These are phyloP conservation scores for Primulina eburnea DNA, from an alignment of 257 asterid genomes.

Conservation along the genomic window DNA sequence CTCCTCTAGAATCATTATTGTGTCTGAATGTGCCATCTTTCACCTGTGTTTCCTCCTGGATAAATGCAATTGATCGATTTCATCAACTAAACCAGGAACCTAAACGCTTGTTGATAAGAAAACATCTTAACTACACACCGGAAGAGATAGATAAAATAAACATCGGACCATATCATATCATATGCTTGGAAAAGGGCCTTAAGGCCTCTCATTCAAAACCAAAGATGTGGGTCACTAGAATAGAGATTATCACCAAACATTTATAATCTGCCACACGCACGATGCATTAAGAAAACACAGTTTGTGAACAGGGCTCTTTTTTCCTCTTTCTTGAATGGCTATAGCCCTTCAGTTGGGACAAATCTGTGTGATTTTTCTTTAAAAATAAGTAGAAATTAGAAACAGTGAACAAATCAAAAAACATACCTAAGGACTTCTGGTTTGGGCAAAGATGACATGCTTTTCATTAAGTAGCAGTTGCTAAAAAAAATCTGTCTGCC, in stretches of 20 bases:
- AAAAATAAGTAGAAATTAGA: background rate
- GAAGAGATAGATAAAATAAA: background rate
- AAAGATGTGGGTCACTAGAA: background rate
- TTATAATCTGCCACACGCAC: background rate
- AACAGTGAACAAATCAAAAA: background rate
- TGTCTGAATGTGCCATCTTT: constrained; percentile 40
- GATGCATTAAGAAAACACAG: background rate
- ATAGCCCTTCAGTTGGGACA: background rate
- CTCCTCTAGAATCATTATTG: constrained; percentile 37
- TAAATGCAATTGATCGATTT: constrained; percentile 24
- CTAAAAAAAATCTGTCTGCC: background rate
- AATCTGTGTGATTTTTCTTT: background rate
- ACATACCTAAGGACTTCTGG: background rate
- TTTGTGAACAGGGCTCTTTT: background rate
- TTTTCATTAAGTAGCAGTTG: too few species aligned
- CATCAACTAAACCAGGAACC: constrained; percentile 21
- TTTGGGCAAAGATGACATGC: background rate
- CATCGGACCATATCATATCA: background rate
- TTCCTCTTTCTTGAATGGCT: background rate
- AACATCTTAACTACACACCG: background rate
- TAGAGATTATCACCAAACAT: background rate
- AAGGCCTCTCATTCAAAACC: constrained; percentile 18
- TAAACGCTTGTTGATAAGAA: constrained; percentile 17
- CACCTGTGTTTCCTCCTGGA: constrained; percentile 66
- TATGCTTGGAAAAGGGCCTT: background rate